Evolutionary conservation across 2,329 filamentous ascomycete genomes (phyloP), one percentile per base, ranked within the genome.

Genomic region (Colletotrichum sp.): DNA sequence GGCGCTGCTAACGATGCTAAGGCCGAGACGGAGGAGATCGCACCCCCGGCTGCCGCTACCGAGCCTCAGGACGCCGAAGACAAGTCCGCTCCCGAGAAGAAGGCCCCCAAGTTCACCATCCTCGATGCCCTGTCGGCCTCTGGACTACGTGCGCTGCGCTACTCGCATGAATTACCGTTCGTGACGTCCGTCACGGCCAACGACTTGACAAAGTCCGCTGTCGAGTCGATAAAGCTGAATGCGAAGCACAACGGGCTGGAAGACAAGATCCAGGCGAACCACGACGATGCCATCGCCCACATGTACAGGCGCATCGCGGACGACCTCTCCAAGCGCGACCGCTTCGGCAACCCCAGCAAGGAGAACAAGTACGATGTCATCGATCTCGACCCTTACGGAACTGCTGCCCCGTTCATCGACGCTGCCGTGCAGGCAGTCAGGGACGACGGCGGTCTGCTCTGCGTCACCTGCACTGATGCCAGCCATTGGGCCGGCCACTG

Each of bases 401-500:
- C 95, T 0, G 97, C 96, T 1, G 95, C 95, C 12, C 94, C 95
- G 2, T 99, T 99, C 84, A 90, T 99, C 70, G 97, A 99, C 82
- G 93, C 95, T 2, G 96, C 97, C 2, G 88, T 99, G 10, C 96
- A 98, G 85, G 92, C 95, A 2, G 91, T 98, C 9, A 92, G 90
- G 65, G 91, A 94, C 78, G 95, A 98, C 79, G 96, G 96, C 2
- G 97, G 97, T 6, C 88, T 99, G 52, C 90, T 99, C 6, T 98
- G 96, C 83, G 94, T 99, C 7, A 99, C 97, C 3, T 99, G 97
- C 85, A 99, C 97, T 0, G 97, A 99, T 84, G 96, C 96, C 12
- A 96, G 94, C 12, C 95, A 99, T 4, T 99, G 96, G 90, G 96
- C 96, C 2, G 98, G 96, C 1, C 94, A 95, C 79, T 95, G 96